phyloP scores from a whole-genome alignment of 1,284 basidiomycete genomes.

The Pseudozyma sp. region DNA sequence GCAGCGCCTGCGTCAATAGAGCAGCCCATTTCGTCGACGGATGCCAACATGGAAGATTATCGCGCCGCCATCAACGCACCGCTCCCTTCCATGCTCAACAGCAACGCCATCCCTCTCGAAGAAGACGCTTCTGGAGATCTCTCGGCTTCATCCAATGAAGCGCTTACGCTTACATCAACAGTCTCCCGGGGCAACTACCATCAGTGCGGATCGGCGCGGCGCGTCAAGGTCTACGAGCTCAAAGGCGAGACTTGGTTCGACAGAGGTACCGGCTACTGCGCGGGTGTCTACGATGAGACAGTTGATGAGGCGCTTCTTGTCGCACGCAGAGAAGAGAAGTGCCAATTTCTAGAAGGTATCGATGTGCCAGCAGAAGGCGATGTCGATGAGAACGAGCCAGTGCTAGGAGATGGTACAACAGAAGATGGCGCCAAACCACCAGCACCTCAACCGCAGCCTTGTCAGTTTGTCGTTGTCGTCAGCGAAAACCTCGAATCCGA shows the following conservation, averaged over 20 bases:
- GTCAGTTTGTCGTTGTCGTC: conserved; percentile 64
- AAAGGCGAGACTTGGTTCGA: conserved; percentile 66
- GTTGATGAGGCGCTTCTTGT: conserved; percentile 66
- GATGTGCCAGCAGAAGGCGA: conserved; percentile 39
- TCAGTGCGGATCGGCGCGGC: conserved; percentile 66
- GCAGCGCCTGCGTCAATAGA: conserved; percentile 17
- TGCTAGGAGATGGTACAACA: conserved; percentile 53
- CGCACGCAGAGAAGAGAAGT: conserved; percentile 61
- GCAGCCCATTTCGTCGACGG: conserved; percentile 8
- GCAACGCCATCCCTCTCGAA: conserved; percentile 43
- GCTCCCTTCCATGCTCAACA: conserved; percentile 52
- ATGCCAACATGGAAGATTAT: conserved; percentile 30
- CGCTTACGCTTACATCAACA: conserved; percentile 60
- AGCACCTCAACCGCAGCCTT: conserved; percentile 28
- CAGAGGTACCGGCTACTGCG: conserved; percentile 67
- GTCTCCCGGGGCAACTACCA: conserved; percentile 64
- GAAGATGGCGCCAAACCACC: conserved; percentile 9
- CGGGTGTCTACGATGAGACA: conserved; percentile 67
- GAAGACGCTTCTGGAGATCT: conserved; percentile 48
- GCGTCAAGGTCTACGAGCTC: conserved; percentile 67
- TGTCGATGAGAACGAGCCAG: conserved; percentile 27
- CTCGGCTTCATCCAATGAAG: conserved; percentile 44
- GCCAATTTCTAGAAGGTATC: conserved; percentile 56
- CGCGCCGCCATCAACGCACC: conserved; percentile 31
- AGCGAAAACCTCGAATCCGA: conserved; percentile 63